Evolutionary conservation across 2,329 filamentous ascomycete species (phyloP).

Genomic region (Cyanodermella asteris): DNA sequence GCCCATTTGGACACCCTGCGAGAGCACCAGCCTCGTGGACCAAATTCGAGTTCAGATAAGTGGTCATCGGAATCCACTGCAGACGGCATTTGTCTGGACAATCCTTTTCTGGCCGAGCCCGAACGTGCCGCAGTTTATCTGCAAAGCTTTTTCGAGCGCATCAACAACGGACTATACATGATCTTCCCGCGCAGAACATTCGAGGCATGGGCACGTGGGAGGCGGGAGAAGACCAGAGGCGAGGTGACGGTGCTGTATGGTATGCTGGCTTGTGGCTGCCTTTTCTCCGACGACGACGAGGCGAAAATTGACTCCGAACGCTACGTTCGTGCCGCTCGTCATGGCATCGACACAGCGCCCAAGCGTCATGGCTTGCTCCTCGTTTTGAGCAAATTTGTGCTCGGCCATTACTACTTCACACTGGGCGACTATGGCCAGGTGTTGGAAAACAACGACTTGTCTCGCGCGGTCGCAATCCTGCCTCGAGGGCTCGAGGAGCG

Average conservation of each 20-base stretch:
- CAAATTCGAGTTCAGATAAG: slow-evolving; percentile 1
- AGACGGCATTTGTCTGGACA: background rate
- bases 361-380: slow-evolving; percentile 38
- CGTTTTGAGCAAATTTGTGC: slow-evolving; percentile 43
- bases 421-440: slow-evolving; percentile 36
- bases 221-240: slow-evolving; percentile 25
- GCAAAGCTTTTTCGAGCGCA: slow-evolving; percentile 5
- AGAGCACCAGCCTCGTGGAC: background rate
- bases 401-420: slow-evolving; percentile 44
- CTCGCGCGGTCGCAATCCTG: slow-evolving; percentile 36
- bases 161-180: slow-evolving; percentile 27
- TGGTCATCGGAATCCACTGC: no score
- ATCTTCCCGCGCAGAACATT: slow-evolving; percentile 35
- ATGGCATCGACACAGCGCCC: slow-evolving; percentile 30
- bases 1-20: background rate
- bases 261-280: slow-evolving; percentile 33
- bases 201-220: slow-evolving; percentile 29
- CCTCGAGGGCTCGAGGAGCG: slow-evolving; percentile 41
- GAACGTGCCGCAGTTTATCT: background rate
- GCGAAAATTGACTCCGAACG: slow-evolving; percentile 22
- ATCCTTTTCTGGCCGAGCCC: background rate
- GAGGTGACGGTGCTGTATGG: slow-evolving; percentile 40
- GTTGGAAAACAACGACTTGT: slow-evolving; percentile 41
- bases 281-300: slow-evolving; percentile 28
- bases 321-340: slow-evolving; percentile 34